These are phyloP conservation scores for Exophiala viscosa DNA, from an alignment of 2,329 filamentous ascomycete species.

Conservation along the genomic window DNA sequence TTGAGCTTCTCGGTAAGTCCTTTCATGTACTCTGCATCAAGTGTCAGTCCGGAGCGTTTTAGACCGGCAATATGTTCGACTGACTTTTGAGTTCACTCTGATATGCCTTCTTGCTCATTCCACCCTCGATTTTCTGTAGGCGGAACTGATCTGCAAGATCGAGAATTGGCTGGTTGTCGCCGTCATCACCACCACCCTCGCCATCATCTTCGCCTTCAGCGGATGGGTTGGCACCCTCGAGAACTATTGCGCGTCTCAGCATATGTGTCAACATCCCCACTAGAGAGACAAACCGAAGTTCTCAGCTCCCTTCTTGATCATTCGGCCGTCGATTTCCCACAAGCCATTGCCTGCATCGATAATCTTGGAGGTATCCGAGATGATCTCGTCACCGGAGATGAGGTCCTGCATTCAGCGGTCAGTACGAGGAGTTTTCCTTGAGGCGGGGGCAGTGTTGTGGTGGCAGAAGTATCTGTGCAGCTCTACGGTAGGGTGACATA, in stretches of 20 bases:
- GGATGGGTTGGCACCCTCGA: constrained; percentile 85
- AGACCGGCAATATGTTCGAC: constrained; percentile 25
- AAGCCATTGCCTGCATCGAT: constrained; percentile 74
- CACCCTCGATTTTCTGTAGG: constrained; percentile 53
- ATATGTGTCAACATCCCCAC: neutral
- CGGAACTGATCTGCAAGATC: constrained; percentile 93
- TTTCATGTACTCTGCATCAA: constrained; percentile 77
- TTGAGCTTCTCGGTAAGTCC: constrained; percentile 68
- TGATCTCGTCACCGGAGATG: constrained; percentile 85
- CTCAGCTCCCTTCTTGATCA: constrained; percentile 76
- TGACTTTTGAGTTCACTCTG: constrained; percentile 79
- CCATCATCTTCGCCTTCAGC: constrained; percentile 74
- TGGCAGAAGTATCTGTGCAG: neutral
- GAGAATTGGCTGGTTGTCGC: constrained; percentile 67
- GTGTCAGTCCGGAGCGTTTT: neutral
- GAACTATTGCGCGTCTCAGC: constrained; percentile 29
- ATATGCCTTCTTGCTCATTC: constrained; percentile 76
- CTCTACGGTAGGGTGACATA: constrained; percentile 37
- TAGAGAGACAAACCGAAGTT: constrained; percentile 60
- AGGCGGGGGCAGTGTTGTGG: constrained; percentile 1
- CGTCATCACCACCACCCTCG: constrained; percentile 67
- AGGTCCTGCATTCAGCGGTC: constrained; percentile 63
- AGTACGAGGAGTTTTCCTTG: constrained; percentile 2
- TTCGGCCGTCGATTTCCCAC: constrained; percentile 88
- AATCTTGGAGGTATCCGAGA: constrained; percentile 89